These are phyloP conservation scores for Eucalyptus pumila DNA, from an alignment of 345 rosid genomes.

Conservation along the genomic window DNA sequence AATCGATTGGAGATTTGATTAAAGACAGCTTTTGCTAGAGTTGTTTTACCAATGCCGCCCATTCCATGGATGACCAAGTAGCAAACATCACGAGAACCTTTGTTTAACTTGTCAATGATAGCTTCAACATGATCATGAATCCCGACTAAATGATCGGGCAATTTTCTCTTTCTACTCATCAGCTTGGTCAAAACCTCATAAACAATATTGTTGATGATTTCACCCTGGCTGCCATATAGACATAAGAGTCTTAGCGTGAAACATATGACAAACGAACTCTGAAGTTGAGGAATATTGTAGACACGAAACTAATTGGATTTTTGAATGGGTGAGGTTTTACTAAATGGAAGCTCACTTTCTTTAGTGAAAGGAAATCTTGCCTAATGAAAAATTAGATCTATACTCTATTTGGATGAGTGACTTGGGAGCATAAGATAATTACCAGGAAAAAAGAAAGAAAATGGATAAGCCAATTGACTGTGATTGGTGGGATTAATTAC, in stretches of 20 bases:
- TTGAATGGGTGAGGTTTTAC: too few relatives aligned
- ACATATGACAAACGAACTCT: neutral
- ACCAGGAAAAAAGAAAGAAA: too few relatives aligned
- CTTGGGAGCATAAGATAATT: too few relatives aligned
- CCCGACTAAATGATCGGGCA: neutral
- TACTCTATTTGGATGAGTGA: too few relatives aligned
- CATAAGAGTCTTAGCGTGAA: neutral
- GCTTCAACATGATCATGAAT: neutral
- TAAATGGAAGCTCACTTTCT: too few relatives aligned
- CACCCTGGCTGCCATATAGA: neutral
- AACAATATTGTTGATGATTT: neutral
- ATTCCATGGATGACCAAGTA: neutral
- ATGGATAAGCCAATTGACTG: too few relatives aligned
- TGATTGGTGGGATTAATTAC: too few relatives aligned
- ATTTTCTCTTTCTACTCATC: neutral
- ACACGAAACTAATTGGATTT: too few relatives aligned
- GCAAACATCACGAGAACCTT: neutral
- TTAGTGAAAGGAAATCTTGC: too few relatives aligned
- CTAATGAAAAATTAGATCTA: too few relatives aligned
- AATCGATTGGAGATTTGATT: too few relatives aligned
- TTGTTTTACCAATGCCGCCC: neutral
- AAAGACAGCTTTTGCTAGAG: too few relatives aligned
- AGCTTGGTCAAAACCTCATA: neutral
- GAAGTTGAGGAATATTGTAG: neutral
- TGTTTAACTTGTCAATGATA: neutral